Percentiles rank a stretch among this genome's conserved stretches.
phyloP scores from a whole-genome alignment of 1,284 basidiomycete species.

The Singerocomus inundabilis region DNA sequence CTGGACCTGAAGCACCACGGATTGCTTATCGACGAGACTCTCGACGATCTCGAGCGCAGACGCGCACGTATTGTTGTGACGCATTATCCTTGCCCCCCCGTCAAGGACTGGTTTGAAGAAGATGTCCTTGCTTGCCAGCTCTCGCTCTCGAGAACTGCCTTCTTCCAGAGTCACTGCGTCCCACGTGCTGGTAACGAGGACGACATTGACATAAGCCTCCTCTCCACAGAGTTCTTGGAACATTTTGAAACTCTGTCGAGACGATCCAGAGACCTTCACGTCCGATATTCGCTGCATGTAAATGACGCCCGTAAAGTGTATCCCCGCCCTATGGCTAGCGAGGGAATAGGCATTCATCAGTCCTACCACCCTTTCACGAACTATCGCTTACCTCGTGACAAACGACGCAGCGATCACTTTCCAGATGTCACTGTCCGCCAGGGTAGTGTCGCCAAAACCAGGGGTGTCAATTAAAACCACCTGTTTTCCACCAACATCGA shows the following conservation, averaged over 20 bases:
- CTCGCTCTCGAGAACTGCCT: conserved; percentile 32
- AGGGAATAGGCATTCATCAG: neutral
- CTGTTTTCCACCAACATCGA: conserved; percentile 24
- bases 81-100: conserved; percentile 38
- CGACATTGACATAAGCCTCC: conserved; percentile 41
- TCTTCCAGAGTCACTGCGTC: conserved; percentile 33
- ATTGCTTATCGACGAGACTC: conserved; percentile 32
- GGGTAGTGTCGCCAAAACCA: conserved; percentile 39
- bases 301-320: conserved; percentile 41
- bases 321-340: conserved; percentile 39
- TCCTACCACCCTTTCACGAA: neutral
- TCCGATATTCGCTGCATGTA: conserved; percentile 56
- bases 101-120: conserved; percentile 41
- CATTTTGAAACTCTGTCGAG: conserved; percentile 47
- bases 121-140: conserved; percentile 37
- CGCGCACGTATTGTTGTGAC: conserved; percentile 35
- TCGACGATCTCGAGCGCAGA: conserved; percentile 36
- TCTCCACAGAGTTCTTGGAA: conserved; percentile 53
- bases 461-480: conserved; percentile 39
- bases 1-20: conserved; percentile 38
- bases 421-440: conserved; percentile 37
- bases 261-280: conserved; percentile 46
- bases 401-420: conserved; percentile 36
- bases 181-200: conserved; percentile 54
- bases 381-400: conserved; percentile 23